A percentile compares a stretch with the other conserved stretches of the same genome.
Conservation (phyloP, 2,329 filamentous ascomycete genomes). For the Teratosphaeriaceae sp. region DNA sequence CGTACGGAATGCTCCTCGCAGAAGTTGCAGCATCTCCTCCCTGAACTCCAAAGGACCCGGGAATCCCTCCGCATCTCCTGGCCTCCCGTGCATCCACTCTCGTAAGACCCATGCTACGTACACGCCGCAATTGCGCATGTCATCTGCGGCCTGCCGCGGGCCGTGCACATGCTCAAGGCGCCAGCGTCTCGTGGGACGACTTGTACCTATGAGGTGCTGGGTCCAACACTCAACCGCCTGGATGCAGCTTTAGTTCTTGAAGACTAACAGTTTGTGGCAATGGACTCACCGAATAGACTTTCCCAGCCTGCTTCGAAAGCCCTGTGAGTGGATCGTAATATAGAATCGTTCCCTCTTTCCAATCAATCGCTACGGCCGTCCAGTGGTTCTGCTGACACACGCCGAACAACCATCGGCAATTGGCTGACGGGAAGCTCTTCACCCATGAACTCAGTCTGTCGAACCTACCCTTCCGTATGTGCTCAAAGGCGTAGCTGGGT, state of each 20-base stretch:
- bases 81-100: background rate
- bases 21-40: background rate
- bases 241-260: background rate
- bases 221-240: background rate
- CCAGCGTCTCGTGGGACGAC: background rate
- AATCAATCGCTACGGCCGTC: background rate
- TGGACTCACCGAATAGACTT: background rate
- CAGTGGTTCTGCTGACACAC: background rate
- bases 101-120: background rate
- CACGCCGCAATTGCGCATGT: background rate
- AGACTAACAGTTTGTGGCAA: background rate
- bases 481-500: background rate
- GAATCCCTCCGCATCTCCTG: background rate
- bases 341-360: background rate
- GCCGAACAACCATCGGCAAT: background rate
- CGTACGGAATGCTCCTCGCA: background rate
- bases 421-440: background rate
- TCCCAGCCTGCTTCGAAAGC: background rate
- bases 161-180: background rate
- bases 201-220: background rate
- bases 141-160: background rate
- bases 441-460: background rate
- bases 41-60: background rate
- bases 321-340: background rate
- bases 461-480: background rate